Conservation (phyloP, 306 rosid genomes). For the Cucurbita maxima region DNA sequence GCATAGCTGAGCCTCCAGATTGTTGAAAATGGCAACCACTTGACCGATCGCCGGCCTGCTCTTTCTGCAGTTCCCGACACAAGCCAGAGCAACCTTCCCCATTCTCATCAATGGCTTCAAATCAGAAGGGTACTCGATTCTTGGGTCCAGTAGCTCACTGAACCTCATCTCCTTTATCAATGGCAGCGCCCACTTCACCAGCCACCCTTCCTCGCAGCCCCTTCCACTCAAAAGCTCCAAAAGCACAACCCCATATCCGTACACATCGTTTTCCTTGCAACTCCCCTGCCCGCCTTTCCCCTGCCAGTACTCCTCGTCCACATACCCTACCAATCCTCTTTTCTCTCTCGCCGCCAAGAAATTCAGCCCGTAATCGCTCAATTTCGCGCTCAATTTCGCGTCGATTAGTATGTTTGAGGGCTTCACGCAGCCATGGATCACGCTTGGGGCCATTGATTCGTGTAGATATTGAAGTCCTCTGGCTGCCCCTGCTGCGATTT, state of each 20-base stretch:
- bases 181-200: slow-evolving; percentile 72
- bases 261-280: slow-evolving; percentile 68
- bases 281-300: slow-evolving; percentile 14
- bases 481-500: slow-evolving; percentile 65
- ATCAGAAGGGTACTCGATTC: slow-evolving; percentile 36
- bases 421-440: slow-evolving; percentile 74
- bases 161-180: slow-evolving; percentile 48
- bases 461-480: slow-evolving; percentile 71
- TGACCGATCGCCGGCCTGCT: slow-evolving; percentile 63
- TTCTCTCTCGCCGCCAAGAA: slow-evolving; percentile 42
- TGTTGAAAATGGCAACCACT: slow-evolving; percentile 55
- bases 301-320: slow-evolving; percentile 61
- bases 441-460: slow-evolving; percentile 51
- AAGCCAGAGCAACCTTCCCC: slow-evolving; percentile 77
- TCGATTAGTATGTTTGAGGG: slow-evolving; percentile 58
- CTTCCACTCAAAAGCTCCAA: slow-evolving; percentile 80
- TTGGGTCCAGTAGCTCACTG: slow-evolving; percentile 48
- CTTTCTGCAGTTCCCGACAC: slow-evolving; percentile 63
- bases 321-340: slow-evolving; percentile 39
- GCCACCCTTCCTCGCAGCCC: slow-evolving; percentile 40
- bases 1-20: slow-evolving; percentile 34
- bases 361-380: slow-evolving; percentile 57
- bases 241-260: slow-evolving; percentile 68
- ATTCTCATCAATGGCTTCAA: slow-evolving; percentile 35
- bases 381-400: slow-evolving; percentile 29